These are phyloP conservation scores for Chiua virens DNA, from an alignment of 768 basidiomycete genomes.

Conservation along the genomic window DNA sequence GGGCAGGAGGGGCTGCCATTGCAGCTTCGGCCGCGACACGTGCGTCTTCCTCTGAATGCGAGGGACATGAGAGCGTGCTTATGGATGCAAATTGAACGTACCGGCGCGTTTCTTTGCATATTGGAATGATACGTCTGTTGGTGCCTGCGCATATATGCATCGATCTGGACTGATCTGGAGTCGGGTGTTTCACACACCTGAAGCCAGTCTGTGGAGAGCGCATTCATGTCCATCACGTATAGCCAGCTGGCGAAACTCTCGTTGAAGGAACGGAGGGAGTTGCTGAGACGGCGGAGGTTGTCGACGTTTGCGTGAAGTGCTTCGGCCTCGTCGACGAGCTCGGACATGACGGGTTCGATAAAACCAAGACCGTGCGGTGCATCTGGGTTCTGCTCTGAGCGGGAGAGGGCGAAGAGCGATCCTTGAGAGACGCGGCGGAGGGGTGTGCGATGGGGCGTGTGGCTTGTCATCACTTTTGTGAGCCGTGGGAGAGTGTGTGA, in stretches of 20 bases:
- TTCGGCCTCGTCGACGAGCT: conserved; percentile 88
- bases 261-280: conserved; percentile 82
- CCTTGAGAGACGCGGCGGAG: conserved; percentile 89
- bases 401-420: conserved; percentile 82
- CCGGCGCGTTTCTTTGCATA: conserved; percentile 63
- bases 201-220: conserved; percentile 90
- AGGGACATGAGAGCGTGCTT: not conserved
- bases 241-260: conserved; percentile 91
- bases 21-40: conserved; percentile 51
- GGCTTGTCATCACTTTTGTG: conserved; percentile 17
- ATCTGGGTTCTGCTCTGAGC: conserved; percentile 63
- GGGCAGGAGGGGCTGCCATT: conserved; percentile 34
- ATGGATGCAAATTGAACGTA: conserved; percentile 24
- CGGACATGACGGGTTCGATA: conserved; percentile 78
- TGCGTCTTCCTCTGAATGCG: conserved; percentile 59
- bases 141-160: conserved; percentile 43
- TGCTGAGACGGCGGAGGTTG: conserved; percentile 66
- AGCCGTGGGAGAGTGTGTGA: conserved; percentile 12
- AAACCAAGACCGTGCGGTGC: conserved; percentile 85
- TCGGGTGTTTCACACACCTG: conserved; percentile 46
- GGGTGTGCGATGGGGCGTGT: conserved; percentile 68
- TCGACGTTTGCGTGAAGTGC: conserved; percentile 74
- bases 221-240: conserved; percentile 93
- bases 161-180: not conserved
- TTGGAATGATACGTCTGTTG: conserved; percentile 56